Evolutionary conservation across 1,139 yeast species (phyloP).

Genomic region (Pichia sp.): DNA sequence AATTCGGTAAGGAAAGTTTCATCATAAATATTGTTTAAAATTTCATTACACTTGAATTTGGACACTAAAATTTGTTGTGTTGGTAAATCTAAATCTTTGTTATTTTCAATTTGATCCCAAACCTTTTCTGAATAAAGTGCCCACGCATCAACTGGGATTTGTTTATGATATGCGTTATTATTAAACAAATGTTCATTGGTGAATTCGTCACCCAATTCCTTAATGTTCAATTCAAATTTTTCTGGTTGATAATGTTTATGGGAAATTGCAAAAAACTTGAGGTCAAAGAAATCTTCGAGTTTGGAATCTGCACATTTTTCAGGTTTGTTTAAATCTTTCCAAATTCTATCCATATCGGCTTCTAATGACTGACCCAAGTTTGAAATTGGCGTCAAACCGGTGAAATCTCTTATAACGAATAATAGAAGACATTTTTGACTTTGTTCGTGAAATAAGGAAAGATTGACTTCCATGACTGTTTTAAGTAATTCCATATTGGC

Average conservation of each 20-base stretch:
- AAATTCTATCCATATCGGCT: slow-evolving; percentile 70
- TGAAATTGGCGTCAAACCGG: slow-evolving; percentile 81
- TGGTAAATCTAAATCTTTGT: slow-evolving; percentile 93
- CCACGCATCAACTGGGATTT: slow-evolving; percentile 96
- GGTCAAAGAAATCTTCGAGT: slow-evolving; percentile 78
- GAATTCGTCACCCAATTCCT: slow-evolving; percentile 60
- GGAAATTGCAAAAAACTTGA: slow-evolving; percentile 76
- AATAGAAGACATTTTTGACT: slow-evolving; percentile 71
- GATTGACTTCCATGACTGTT: slow-evolving; percentile 94
- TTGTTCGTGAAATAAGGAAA: slow-evolving; percentile 66
- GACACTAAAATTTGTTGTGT: slow-evolving; percentile 96
- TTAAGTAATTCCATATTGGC: slow-evolving; percentile 95
- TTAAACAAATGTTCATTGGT: slow-evolving; percentile 47
- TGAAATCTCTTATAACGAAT: slow-evolving; percentile 90
- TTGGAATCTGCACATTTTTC: slow-evolving; percentile 49
- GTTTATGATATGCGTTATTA: slow-evolving; percentile 73
- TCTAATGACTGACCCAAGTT: slow-evolving; percentile 68
- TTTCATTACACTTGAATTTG: slow-evolving; percentile 92
- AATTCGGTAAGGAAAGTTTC: slow-evolving; percentile 39
- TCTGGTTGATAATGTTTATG: slow-evolving; percentile 85
- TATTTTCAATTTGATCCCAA: slow-evolving; percentile 92
- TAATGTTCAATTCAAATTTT: slow-evolving; percentile 65
- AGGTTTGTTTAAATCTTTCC: slow-evolving; percentile 80
- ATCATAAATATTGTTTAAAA: slow-evolving; percentile 51
- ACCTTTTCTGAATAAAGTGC: slow-evolving; percentile 85